Base-by-base conservation (phyloP, 1,284 basidiomycete genomes). In the Meira nashicola region DNA sequence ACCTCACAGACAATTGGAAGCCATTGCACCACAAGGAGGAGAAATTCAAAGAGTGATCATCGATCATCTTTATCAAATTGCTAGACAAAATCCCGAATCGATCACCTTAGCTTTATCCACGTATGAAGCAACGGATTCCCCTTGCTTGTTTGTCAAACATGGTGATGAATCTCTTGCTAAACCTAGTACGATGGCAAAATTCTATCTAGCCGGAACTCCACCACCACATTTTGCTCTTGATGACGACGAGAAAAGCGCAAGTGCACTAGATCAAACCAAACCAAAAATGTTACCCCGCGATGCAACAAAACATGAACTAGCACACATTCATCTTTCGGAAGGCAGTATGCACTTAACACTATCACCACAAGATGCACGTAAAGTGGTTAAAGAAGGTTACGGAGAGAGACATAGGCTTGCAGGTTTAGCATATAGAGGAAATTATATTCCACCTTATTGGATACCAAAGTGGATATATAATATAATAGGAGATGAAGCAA, bases 321-420 rank as follows among this genome's bases (percentile, higher is more conserved):
- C 56, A 17, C 69, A 71, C 55, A 14, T 71, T 15, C 70, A 72
- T 54, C 48, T 55, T 17, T 23, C 55, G 14, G 70, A 72, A 44
- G 66, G 66, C 2, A 64, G 62, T 12, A 40, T 72, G 43, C 70
- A 72, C 44, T 37, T 64, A 19, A 63, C 65, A 10, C 33, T 70
- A 38, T 55, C 61, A n/a, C 66, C 68, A 0, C 40, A 57, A 12
- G 68, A 72, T 44, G 65, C 67, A 5, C 53, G 57, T 2, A 10
- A 58, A 17, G 57, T 70, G 10, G 49, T 72, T 0, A 56, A 61
- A 14, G 50, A 58, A 38, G 62, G 62, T 1, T 72, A 68, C 66
- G 70, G 62, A 8, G 64, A 68, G 41, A 55, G 70, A 17, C 70
- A 72, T 28, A 23, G 58, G 1, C 49, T 72, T 0, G 67, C 70